phyloP scores from a whole-genome alignment of 805 yeast species.

The Nakazawaea ernobii region DNA sequence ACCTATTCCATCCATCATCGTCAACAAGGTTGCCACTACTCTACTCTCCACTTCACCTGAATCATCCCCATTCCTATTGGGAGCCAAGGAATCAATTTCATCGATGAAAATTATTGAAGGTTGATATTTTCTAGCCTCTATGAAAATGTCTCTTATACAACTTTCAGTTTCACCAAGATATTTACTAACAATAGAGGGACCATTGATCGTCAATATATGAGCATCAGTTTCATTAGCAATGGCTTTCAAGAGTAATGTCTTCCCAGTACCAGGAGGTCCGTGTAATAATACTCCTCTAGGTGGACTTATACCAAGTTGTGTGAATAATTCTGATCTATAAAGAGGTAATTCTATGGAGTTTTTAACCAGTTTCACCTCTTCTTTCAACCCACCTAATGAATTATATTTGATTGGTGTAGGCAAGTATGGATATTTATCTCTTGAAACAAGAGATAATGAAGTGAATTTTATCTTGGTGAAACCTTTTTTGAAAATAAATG shows the following conservation, averaged over 20 bases:
- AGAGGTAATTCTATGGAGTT: slow-evolving; percentile 77
- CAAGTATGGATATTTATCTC: slow-evolving; percentile 33
- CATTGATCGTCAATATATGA: slow-evolving; percentile 80
- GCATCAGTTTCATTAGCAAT: slow-evolving; percentile 76
- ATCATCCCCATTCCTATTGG: slow-evolving; percentile 77
- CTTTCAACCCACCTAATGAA: slow-evolving; percentile 71
- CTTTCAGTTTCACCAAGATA: slow-evolving; percentile 93
- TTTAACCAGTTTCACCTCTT: slow-evolving; percentile 55
- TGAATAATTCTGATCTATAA: slow-evolving; percentile 67
- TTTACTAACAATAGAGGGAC: slow-evolving; percentile 88
- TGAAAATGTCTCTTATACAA: slow-evolving; percentile 72
- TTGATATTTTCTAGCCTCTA: slow-evolving; percentile 79
- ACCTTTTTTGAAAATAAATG: slow-evolving; percentile 36
- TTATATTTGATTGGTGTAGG: slow-evolving; percentile 40
- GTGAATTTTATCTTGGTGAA: slow-evolving; percentile 5
- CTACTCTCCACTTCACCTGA: slow-evolving; percentile 87
- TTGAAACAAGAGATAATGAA: slow-evolving; percentile 15
- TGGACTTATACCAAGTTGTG: slow-evolving; percentile 83
- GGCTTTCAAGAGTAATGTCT: slow-evolving; percentile 79
- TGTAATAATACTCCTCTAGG: slow-evolving; percentile 91
- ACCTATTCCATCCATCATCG: slow-evolving; percentile 76
- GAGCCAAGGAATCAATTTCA: slow-evolving; percentile 90
- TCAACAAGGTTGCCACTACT: slow-evolving; percentile 82
- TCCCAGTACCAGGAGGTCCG: slow-evolving; percentile 98
- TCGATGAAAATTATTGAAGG: slow-evolving; percentile 88